Conservation (phyloP, 345 rosid genomes). For the Camelina sativa region DNA sequence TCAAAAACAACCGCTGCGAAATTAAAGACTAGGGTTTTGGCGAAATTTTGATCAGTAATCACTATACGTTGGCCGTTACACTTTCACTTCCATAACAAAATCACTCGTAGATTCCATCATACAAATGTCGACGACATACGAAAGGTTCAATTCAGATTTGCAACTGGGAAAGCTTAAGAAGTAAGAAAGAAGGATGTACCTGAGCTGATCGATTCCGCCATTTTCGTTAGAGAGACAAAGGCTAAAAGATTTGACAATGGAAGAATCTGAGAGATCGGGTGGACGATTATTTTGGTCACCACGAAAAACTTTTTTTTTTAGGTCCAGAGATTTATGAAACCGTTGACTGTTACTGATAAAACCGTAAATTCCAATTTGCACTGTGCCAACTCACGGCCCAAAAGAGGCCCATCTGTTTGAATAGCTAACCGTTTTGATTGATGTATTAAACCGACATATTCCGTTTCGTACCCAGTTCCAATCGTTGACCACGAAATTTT, state of each 20-base stretch:
- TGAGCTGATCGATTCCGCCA: constrained; percentile 38
- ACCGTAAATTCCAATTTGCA: not conserved
- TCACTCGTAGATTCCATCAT: not conserved
- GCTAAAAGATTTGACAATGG: not conserved
- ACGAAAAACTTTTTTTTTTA: not conserved
- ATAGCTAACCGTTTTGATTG: not conserved
- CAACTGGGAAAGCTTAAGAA: not conserved
- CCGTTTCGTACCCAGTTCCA: too few relatives aligned
- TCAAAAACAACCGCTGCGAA: not conserved
- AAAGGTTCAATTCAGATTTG: not conserved
- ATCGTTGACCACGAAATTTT: too few relatives aligned
- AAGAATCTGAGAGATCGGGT: not conserved
- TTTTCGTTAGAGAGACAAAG: constrained; percentile 27
- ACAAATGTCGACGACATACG: not conserved
- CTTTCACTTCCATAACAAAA: too few relatives aligned
- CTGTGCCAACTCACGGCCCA: constrained; percentile 6
- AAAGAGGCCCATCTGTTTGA: not conserved
- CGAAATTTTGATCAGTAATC: not conserved
- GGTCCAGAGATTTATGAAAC: not conserved
- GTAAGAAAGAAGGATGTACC: constrained; percentile 2
- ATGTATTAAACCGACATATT: not conserved
- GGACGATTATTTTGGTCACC: constrained; percentile 18
- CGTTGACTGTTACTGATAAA: constrained; percentile 19
- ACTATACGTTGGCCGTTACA: too few relatives aligned
- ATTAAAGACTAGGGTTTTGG: not conserved